Conservation (phyloP, 108 stramenopile genomes). For the Nitzschia putrida region DNA sequence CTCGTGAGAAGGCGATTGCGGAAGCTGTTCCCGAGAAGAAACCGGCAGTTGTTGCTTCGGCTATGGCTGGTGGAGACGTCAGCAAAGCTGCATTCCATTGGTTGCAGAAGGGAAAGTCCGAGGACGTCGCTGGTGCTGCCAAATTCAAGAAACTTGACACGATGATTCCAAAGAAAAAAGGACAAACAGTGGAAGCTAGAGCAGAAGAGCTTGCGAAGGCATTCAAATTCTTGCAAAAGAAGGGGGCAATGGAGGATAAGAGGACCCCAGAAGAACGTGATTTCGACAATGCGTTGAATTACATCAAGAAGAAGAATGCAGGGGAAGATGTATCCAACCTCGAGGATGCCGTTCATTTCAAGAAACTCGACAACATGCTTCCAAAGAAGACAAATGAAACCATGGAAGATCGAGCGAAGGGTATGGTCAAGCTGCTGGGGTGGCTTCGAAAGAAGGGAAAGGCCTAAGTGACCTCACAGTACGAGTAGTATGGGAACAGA, state of each 20-base stretch:
- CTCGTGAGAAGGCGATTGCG: not conserved
- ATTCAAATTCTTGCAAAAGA: slow-evolving; percentile 18
- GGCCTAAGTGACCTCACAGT: not conserved
- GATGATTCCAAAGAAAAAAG: slow-evolving; percentile 14
- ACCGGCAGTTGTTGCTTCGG: not conserved
- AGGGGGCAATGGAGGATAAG: not conserved
- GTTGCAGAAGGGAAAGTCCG: not conserved
- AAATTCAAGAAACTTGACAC: slow-evolving; percentile 17
- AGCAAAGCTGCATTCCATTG: slow-evolving; percentile 6
- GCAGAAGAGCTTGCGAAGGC: slow-evolving; percentile 9
- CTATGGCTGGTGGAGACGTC: not conserved
- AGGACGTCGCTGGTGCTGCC: not conserved
- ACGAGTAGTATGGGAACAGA: too few species aligned
- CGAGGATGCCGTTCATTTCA: slow-evolving; percentile 20
- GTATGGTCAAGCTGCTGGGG: slow-evolving; percentile 27
- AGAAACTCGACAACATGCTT: slow-evolving; percentile 32
- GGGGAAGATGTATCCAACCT: not conserved
- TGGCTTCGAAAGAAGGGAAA: slow-evolving; percentile 31
- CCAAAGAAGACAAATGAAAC: slow-evolving; percentile 15
- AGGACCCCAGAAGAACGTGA: slow-evolving; percentile 6
- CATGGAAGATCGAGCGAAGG: slow-evolving; percentile 20
- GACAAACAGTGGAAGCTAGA: slow-evolving; percentile 7
- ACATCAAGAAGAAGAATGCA: not conserved
- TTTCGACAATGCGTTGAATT: slow-evolving; percentile 20
- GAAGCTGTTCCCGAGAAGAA: not conserved